Conservation (phyloP, 768 basidiomycete species). For the Macrocybe gigantea region DNA sequence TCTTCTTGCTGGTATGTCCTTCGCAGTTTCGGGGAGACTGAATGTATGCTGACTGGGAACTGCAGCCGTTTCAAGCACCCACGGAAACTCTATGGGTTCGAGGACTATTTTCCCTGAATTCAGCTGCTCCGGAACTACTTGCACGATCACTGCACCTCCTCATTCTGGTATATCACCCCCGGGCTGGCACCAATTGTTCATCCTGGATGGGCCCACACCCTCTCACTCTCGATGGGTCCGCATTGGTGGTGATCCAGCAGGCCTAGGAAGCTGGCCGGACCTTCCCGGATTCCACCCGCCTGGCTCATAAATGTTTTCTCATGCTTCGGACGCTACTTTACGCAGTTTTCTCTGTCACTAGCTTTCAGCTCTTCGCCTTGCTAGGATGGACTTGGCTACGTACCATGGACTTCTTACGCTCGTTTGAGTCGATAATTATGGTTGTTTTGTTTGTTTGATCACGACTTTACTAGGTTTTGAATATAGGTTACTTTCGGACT, state of each 20-base stretch:
- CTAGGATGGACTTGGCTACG: too few relatives aligned
- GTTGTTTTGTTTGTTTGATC: slow-evolving; percentile 1
- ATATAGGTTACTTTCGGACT: slow-evolving; percentile 3
- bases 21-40: not conserved
- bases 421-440: too few relatives aligned
- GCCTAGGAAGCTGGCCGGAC: slow-evolving; percentile 70
- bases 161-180: slow-evolving; percentile 64
- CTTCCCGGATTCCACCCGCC: slow-evolving; percentile 63
- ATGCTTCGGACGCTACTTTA: too few relatives aligned
- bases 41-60: slow-evolving; percentile 5
- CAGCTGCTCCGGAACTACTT: slow-evolving; percentile 58
- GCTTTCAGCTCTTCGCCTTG: too few relatives aligned
- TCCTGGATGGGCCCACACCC: slow-evolving; percentile 76
- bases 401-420: too few relatives aligned
- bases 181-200: slow-evolving; percentile 71
- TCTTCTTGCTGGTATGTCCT: slow-evolving; percentile 53
- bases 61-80: slow-evolving; percentile 66
- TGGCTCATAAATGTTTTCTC: slow-evolving; percentile 30
- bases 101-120: slow-evolving; percentile 72
- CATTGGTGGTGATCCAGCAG: slow-evolving; percentile 70
- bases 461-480: slow-evolving; percentile 1
- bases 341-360: too few relatives aligned
- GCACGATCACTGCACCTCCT: slow-evolving; percentile 76
- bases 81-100: slow-evolving; percentile 73
- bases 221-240: slow-evolving; percentile 71